Evolutionary conservation across 768 basidiomycete species (phyloP), one percentile per base, ranked within the genome.

Genomic region (Podaxis sp.): DNA sequence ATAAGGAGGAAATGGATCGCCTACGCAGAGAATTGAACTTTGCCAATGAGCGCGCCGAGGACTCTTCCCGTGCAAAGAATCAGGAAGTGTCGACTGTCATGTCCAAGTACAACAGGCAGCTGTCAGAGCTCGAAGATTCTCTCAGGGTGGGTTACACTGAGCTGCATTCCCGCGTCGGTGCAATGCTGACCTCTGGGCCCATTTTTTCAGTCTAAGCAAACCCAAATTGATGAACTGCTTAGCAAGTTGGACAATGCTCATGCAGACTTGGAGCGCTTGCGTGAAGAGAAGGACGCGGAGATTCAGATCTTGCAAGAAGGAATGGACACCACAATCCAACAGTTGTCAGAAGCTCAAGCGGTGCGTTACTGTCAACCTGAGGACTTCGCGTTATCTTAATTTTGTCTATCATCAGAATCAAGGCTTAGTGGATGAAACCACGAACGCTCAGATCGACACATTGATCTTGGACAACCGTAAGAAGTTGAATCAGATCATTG

Each of bases 251-350:
- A 97, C 70, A 81, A 83, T 62, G 84, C 91, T 56, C 75, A 81
- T 25, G 83, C 78, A 41, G 94, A 98, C 67, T 67, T 95, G 63
- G 94, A 96, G 66, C 87, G 84, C 29, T 72, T 94, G 4, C 82
- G 91, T 37, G 95, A 98, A 13, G 97, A 99, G 78, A 98, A 98
- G 77, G 97, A 98, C 71, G 89, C 96, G 72, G 97, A 99, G 74
- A 92, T 98, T 55, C 81, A 90, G 72, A 96, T 98, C 71, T 82
- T 98, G 67, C 94, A 98, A 72, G 96, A 95, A 74, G 91, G 94
- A 40, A 89, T 98, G 89, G 96, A 98, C 69, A 85, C 82, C 63
- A 96, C 95, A 22, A 87, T 98, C 51, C 86, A 93, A 63, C 88
- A 94, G 68, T 79, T 98, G 46, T 87, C 87, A 37, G 94, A 98